Conservation (phyloP, 129 eudicot species). For the Glebionis coronaria region DNA sequence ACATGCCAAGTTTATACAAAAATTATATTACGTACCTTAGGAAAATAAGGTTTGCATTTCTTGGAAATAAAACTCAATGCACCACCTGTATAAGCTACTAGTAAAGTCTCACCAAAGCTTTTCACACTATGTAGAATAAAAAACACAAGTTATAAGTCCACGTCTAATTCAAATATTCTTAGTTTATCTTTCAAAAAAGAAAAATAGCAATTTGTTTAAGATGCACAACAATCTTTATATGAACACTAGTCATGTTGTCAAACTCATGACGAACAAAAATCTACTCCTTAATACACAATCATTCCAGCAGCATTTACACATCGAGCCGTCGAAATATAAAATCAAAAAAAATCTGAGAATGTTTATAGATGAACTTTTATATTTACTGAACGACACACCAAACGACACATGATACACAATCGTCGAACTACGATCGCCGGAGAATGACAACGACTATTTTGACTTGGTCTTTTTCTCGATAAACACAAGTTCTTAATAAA, state of each 20-base stretch:
- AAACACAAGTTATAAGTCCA: background rate
- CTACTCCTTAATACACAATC: no score
- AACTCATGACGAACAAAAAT: background rate
- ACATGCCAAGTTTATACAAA: background rate
- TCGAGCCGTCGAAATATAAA: no score
- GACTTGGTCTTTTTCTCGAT: no score
- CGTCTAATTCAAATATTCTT: background rate
- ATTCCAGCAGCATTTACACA: no score
- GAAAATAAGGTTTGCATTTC: conserved; percentile 68
- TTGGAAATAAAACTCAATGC: conserved; percentile 79
- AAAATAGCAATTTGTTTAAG: background rate
- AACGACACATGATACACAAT: no score
- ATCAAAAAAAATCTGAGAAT: no score
- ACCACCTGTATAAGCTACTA: conserved; percentile 78
- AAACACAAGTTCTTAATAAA: no score
- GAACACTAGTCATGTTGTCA: no score
- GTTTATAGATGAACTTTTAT: no score
- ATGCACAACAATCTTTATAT: background rate
- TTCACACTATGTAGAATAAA: conserved; percentile 62
- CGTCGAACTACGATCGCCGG: no score
- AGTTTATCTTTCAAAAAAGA: background rate
- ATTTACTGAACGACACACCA: no score
- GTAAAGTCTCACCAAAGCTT: conserved; percentile 88
- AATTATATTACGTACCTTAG: conserved; percentile 45
- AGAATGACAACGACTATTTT: no score